Base-by-base conservation (phyloP, 257 asterid species). In the Euphrasia confusa region DNA sequence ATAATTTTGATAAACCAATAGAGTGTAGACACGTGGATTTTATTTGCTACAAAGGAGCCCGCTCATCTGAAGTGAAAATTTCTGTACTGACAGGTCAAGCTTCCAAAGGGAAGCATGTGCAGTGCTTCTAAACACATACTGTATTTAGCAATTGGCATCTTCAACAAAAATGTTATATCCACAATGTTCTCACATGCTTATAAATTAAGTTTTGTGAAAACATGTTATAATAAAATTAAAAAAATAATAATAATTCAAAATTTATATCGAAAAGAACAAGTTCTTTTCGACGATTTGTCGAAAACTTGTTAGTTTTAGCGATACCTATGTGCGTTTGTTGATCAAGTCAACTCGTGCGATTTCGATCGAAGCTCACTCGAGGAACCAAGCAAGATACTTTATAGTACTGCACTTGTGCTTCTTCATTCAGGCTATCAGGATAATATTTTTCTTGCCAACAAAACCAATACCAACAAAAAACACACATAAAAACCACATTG, bases 41-140 rank as follows among this genome's bases (percentile, higher is more conserved):
- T 44, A 3, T 37, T 21, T 13, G 64, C 24, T 55, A 21, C 32
- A 37, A 48, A 48, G 60, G 72, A 68, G 62, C 68, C 76, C 67
- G 53, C 68, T 75, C 63, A 71, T 58, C 61, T 4, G 52, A 64
- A 42, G 44, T 57, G 65, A 56, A 63, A 52, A 49, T 56, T 58
- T 61, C 24, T 54, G 13, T n/a, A n/a, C 77, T 64, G 80, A 71
- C 77, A 75, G 75, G 55, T 71, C 80, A 67, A 75, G 74, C 60
- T 63, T 37, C 49, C 5, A 56, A 35, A 12, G 59, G 65, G 54
- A 54, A 40, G 45, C 75, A 68, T 69, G 78, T 74, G 71, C 24
- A 21, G 24, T 21, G 24, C 24, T 21, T 21, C 24, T 21, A 21
- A 21, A 21, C 24, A 21, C 24, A 21, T 21, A 21, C 24, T 21